Conservation (phyloP, 306 rosid species). For the Cercis canadensis region DNA sequence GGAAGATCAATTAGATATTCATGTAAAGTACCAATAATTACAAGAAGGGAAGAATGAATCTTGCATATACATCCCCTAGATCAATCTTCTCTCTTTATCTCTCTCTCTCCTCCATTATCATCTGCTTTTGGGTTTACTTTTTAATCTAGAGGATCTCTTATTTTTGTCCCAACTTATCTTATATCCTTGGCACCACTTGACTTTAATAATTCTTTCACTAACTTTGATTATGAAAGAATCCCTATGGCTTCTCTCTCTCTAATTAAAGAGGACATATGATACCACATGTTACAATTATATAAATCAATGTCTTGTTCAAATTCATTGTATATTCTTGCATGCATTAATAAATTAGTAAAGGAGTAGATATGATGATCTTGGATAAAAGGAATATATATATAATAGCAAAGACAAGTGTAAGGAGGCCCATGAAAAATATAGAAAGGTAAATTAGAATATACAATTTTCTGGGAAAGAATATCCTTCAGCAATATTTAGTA, state of each 20-base stretch:
- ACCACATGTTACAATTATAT: constrained; percentile 24
- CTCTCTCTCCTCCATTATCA: constrained; percentile 51
- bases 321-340: too few relatives aligned
- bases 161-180: constrained; percentile 43
- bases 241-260: constrained; percentile 10
- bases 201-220: constrained; percentile 27
- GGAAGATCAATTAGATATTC: constrained; percentile 17
- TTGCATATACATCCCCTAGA: constrained; percentile 35
- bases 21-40: constrained; percentile 37
- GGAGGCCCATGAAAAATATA: too few relatives aligned
- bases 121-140: constrained; percentile 39
- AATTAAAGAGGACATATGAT: constrained; percentile 11
- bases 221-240: constrained; percentile 24
- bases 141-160: constrained; percentile 25
- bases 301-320: too few relatives aligned
- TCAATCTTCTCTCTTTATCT: constrained; percentile 39
- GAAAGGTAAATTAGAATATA: too few relatives aligned
- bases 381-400: too few relatives aligned
- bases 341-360: too few relatives aligned
- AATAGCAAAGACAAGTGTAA: too few relatives aligned
- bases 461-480: too few relatives aligned
- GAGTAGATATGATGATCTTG: too few relatives aligned
- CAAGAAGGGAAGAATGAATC: constrained; percentile 29
- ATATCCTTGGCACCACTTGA: constrained; percentile 33
- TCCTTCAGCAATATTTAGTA: too few relatives aligned